Evolutionary conservation across 345 rosid species (phyloP).

Genomic region (Luvunga scandens): DNA sequence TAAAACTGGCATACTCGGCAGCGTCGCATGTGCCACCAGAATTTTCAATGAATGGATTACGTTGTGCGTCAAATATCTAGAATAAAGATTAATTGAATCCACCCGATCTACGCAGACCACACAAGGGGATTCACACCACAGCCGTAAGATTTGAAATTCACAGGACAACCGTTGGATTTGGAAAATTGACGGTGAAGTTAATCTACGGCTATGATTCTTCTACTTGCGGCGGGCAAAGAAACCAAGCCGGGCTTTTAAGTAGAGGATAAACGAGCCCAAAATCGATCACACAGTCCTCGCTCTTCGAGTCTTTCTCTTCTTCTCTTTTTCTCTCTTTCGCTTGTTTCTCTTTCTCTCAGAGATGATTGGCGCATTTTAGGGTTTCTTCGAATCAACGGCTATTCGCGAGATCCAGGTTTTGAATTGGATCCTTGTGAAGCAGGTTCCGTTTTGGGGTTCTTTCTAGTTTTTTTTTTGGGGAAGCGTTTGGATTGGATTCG

Average conservation of each 20-base stretch:
- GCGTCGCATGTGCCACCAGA: not conserved
- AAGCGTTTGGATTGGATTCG: not conserved
- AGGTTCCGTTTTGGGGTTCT: conserved; percentile 3
- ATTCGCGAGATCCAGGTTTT: conserved; percentile 41
- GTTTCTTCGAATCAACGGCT: conserved; percentile 28
- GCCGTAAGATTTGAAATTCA: not conserved
- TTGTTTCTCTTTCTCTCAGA: not conserved
- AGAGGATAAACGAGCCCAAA: conserved; percentile 20
- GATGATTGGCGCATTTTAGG: conserved; percentile 19
- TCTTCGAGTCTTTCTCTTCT: conserved; percentile 1
- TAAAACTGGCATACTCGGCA: not conserved
- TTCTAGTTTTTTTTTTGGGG: conserved; percentile 23
- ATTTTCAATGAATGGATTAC: not conserved
- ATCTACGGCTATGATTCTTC: conserved; percentile 40
- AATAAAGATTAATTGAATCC: not conserved
- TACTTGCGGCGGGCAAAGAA: conserved; percentile 25
- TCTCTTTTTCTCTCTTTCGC: not conserved
- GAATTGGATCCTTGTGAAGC: conserved; percentile 25
- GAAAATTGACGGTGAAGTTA: conserved; percentile 23
- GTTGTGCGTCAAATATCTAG: not conserved
- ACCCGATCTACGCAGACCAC: conserved; percentile 7
- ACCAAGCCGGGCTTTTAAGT: conserved; percentile 39
- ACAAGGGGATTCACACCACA: not conserved
- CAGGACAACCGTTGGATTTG: conserved; percentile 23
- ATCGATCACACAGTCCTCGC: not conserved